Evolutionary conservation across 1,139 yeast species (phyloP).

Genomic region (Zygotorulaspora mrakii): DNA sequence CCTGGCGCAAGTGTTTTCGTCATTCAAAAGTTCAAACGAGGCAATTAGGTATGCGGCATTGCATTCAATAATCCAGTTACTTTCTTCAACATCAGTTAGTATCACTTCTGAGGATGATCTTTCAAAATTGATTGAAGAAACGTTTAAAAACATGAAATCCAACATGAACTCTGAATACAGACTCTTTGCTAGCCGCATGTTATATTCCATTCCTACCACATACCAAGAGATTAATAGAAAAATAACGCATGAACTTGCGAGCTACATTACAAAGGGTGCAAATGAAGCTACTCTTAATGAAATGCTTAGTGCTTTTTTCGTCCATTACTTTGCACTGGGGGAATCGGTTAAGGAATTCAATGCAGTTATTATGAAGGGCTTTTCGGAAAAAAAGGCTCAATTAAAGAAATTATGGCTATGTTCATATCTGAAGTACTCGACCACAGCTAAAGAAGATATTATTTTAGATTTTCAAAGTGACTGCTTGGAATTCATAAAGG

Average conservation of each 20-base stretch:
- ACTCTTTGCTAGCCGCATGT: constrained; percentile 42
- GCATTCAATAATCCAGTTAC: constrained; percentile 38
- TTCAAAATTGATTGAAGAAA: constrained; percentile 46
- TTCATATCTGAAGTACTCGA: constrained; percentile 35
- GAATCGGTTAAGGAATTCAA: constrained; percentile 19
- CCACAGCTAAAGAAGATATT: constrained; percentile 42
- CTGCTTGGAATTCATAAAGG: constrained; percentile 26
- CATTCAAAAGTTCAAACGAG: constrained; percentile 70
- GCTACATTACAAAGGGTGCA: constrained; percentile 64
- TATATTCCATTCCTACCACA: constrained; percentile 37
- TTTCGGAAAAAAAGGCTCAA: constrained; percentile 59
- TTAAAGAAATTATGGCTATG: constrained; percentile 67
- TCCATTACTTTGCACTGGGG: constrained; percentile 39
- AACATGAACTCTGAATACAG: constrained; percentile 71
- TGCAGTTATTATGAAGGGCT: constrained; percentile 49
- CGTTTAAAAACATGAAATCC: constrained; percentile 55
- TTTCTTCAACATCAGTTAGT: constrained; percentile 19
- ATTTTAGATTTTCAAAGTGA: constrained; percentile 35
- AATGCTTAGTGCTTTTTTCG: constrained; percentile 49
- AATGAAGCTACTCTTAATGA: constrained; percentile 61
- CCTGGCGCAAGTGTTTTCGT: constrained; percentile 55
- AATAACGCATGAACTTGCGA: constrained; percentile 45
- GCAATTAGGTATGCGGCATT: constrained; percentile 54
- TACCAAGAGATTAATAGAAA: constrained; percentile 35
- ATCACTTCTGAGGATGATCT: constrained; percentile 26